Percentiles rank a stretch among this genome's conserved stretches.
These are phyloP conservation scores for Aureobasidium sp. DNA, from an alignment of 2,329 filamentous ascomycete species.

Conservation along the genomic window DNA sequence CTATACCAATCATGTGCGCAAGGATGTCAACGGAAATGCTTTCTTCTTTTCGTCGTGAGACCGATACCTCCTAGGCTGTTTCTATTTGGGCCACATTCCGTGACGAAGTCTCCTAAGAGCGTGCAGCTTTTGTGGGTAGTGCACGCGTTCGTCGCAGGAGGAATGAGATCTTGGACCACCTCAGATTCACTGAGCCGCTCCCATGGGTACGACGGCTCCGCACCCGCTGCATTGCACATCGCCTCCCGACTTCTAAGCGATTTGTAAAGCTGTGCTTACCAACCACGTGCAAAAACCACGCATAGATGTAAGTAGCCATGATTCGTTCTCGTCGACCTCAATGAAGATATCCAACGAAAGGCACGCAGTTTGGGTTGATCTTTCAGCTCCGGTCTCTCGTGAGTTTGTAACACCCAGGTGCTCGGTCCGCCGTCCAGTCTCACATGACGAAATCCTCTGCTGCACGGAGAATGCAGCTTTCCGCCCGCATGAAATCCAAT, in stretches of 20 bases:
- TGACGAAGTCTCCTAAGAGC: not conserved
- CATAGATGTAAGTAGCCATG: conserved; percentile 1
- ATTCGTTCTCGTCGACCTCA: not conserved
- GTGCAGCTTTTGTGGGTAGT: not conserved
- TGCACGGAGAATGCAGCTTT: conserved; percentile 10
- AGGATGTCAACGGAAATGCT: conserved; percentile 81
- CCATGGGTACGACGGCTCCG: not conserved
- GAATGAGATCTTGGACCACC: conserved; percentile 1
- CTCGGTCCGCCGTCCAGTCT: not conserved
- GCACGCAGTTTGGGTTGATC: not conserved
- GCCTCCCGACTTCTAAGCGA: not conserved
- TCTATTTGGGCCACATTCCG: not conserved
- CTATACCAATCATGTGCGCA: conserved; percentile 68
- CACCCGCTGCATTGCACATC: conserved; percentile 8
- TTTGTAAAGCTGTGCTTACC: not conserved
- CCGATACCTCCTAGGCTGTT: not conserved
- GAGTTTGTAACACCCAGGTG: not conserved
- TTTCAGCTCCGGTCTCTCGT: not conserved
- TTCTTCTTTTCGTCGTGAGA: conserved; percentile 56
- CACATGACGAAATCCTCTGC: not conserved
- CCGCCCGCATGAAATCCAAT: conserved; percentile 4
- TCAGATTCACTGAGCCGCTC: not conserved
- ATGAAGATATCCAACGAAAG: not conserved
- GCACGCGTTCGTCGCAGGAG: not conserved
- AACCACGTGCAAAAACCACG: not conserved